Base-by-base conservation (phyloP, 225 moss, liverwort and hornwort species). In the Sphagnum contortum region DNA sequence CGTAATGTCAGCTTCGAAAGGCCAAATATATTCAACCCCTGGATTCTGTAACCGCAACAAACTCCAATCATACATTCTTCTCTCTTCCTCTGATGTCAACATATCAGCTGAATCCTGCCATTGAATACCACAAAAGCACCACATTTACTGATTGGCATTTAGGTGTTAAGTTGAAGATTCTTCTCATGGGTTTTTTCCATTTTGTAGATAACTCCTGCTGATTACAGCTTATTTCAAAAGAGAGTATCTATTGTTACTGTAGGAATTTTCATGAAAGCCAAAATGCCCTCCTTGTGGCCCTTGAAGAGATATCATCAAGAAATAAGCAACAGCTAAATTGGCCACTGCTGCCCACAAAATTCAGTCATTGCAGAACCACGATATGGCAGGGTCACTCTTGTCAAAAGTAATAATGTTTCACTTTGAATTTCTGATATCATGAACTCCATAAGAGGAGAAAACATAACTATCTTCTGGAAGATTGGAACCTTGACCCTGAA, bases 41-140 rank as follows among this genome's bases (percentile, higher is more conserved):
- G 78, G 84, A 52, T 80, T 85, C 57, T 80, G 81, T 67, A 81
- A 81, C 55, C 84, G 84, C 73, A 85, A 45, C 69, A 85, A 69
- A 71, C 78, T 78, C 84, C 84, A 85, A 52, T 85, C 78, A 52
- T 85, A 81, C 75, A 85, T 73, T 48, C 81, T 78, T 49, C 84
- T 69, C 56, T 85, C 84, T 74, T 85, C 84, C 49, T 85, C 84
- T 57, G 71, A 78, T 10, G 45, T 65, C 69, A 85, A 71, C 59
- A 85, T 62, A 7, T 85, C 78, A 61, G 78, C 48, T 62, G 84
- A 85, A 71, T 85, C 81, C 84, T 85, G 69, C 57, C 61, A 73
- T 6, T 48, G 50, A 49, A 12, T 48, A 48, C 10, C 8, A 49
- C 9, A 3, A 64, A 48, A 48, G 29, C 29, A 10, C 6, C 48